phyloP scores from a whole-genome alignment of 345 rosid genomes.

The Heritiera littoralis region DNA sequence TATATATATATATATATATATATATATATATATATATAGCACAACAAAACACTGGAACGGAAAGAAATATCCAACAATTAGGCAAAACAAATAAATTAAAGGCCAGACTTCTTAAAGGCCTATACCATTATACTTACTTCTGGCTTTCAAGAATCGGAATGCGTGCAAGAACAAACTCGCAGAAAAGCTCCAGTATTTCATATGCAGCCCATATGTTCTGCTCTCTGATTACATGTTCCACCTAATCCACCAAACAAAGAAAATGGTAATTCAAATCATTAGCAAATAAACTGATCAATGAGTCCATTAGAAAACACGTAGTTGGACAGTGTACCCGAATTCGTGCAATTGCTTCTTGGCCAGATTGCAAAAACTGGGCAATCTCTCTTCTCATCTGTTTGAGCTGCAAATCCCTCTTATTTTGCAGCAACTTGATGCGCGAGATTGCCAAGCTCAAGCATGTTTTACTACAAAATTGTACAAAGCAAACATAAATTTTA shows the following conservation, averaged over 20 bases:
- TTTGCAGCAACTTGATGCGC: conserved; percentile 82
- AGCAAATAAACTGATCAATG: conserved; percentile 15
- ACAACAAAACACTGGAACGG: neutral
- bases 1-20: too few relatives aligned
- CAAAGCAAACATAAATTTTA: neutral
- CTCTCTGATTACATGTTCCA: conserved; percentile 93
- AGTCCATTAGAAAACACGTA: neutral
- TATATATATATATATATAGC: too few relatives aligned
- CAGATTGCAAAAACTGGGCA: conserved; percentile 89
- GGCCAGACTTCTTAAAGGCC: neutral
- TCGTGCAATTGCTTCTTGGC: conserved; percentile 93
- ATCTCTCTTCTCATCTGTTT: conserved; percentile 92
- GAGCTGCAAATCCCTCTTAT: conserved; percentile 91
- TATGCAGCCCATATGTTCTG: conserved; percentile 80
- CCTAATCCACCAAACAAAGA: conserved; percentile 44
- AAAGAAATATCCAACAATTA: neutral
- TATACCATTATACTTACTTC: conserved; percentile 49
- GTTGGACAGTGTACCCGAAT: conserved; percentile 56
- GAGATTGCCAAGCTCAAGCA: conserved; percentile 73
- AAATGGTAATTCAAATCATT: neutral
- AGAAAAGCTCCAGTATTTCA: conserved; percentile 86
- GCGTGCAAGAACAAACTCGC: conserved; percentile 89
- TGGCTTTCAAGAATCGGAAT: conserved; percentile 79
- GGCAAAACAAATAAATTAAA: neutral
- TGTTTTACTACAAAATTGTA: conserved; percentile 64